Conservation (phyloP, 352 stramenopile species). For the Pythium coloratum region DNA sequence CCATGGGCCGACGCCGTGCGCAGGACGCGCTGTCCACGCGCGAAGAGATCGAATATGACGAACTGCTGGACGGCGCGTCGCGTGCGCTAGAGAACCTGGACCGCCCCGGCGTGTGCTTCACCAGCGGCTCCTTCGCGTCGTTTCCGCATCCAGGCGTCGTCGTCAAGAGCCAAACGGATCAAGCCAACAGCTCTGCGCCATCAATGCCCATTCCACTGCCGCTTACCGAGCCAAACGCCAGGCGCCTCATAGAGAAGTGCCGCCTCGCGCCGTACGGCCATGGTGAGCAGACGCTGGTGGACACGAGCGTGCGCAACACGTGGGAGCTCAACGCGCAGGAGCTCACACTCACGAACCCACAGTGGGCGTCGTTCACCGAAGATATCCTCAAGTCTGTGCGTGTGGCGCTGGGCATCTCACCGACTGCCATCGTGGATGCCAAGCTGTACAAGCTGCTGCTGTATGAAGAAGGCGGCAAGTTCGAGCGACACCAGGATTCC, state of each 20-base stretch:
- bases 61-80: slow-evolving; percentile 1
- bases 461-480: slow-evolving; percentile 39
- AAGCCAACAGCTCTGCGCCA: background rate
- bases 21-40: slow-evolving; percentile 2
- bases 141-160: slow-evolving; percentile 11
- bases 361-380: slow-evolving; percentile 3
- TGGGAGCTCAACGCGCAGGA: slow-evolving; percentile 10
- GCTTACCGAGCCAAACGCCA: background rate
- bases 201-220: background rate
- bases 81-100: slow-evolving; percentile 13
- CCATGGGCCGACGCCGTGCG: background rate
- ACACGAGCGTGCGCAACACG: slow-evolving; percentile 15
- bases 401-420: slow-evolving; percentile 4
- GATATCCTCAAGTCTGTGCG: background rate
- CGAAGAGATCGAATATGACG: slow-evolving; percentile 12
- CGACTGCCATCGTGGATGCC: background rate
- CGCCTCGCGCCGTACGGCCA: slow-evolving; percentile 7
- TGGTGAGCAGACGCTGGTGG: slow-evolving; percentile 8
- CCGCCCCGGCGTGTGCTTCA: slow-evolving; percentile 10
- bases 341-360: slow-evolving; percentile 10
- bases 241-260: background rate
- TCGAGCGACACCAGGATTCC: slow-evolving; percentile 36
- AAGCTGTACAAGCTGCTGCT: slow-evolving; percentile 43
- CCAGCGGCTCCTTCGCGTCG: background rate
- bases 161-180: background rate